A percentile compares a stretch with the other conserved stretches of the same genome.
phyloP scores from a whole-genome alignment of 2,329 filamentous ascomycete genomes.

The Aspergillus arachidicola region DNA sequence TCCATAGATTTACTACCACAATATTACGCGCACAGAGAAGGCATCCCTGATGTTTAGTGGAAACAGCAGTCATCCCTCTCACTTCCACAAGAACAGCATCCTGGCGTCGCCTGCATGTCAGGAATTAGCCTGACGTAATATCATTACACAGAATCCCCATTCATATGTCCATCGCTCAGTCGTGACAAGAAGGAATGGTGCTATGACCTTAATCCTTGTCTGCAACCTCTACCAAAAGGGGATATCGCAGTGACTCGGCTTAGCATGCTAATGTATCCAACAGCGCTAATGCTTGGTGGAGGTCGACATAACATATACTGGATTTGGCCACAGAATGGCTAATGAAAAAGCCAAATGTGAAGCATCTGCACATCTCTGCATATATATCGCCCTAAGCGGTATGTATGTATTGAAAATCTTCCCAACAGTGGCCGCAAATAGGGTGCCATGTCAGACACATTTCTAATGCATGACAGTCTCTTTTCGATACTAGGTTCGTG shows the following conservation, averaged over 20 bases:
- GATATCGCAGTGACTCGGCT: conserved; percentile 1
- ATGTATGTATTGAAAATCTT: conserved; percentile 8
- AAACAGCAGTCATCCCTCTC: conserved; percentile 5
- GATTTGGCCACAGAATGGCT: background rate
- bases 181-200: background rate
- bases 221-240: background rate
- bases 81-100: conserved; percentile 11
- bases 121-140: conserved; percentile 16
- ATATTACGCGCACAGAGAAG: background rate
- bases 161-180: background rate
- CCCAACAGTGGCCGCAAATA: conserved; percentile 1
- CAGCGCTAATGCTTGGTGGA: conserved; percentile 10
- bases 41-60: background rate
- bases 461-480: conserved; percentile 1
- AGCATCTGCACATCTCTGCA: conserved; percentile 2
- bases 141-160: conserved; percentile 2
- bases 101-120: conserved; percentile 22
- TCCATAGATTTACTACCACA: background rate
- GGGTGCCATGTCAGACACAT: background rate
- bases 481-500: background rate
- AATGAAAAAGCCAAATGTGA: background rate
- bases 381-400: conserved; percentile 2
- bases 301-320: conserved; percentile 4
- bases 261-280: background rate
- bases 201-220: conserved; percentile 1